phyloP scores from a whole-genome alignment of 2,329 filamentous ascomycete species.

The Metarhizium guizhouense region DNA sequence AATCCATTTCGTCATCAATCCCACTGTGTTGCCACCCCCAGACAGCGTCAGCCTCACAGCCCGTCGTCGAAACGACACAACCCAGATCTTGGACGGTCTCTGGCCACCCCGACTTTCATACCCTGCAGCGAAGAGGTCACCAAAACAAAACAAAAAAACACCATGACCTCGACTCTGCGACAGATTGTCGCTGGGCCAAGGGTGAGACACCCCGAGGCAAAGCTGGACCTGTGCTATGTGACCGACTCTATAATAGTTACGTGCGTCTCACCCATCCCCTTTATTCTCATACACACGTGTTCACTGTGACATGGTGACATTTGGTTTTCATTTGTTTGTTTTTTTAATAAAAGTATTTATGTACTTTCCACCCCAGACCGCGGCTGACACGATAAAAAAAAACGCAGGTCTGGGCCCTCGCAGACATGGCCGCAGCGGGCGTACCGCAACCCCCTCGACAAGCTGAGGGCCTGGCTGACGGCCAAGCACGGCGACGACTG shows the following conservation, averaged over 20 bases:
- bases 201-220: constrained; percentile 73
- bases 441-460: constrained; percentile 87
- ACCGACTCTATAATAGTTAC: constrained; percentile 66
- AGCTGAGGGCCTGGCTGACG: constrained; percentile 82
- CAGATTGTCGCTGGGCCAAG: constrained; percentile 88
- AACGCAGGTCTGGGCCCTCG: constrained; percentile 71
- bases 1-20: background rate
- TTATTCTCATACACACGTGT: background rate
- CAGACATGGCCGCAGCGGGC: constrained; percentile 83
- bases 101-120: no score
- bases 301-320: no score
- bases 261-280: constrained; percentile 26
- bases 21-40: no score
- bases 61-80: background rate
- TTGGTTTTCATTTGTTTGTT: no score
- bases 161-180: constrained; percentile 69
- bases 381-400: background rate
- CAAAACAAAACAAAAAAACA: background rate
- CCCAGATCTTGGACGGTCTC: background rate
- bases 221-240: constrained; percentile 92
- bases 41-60: background rate
- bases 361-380: no score
- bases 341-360: no score
- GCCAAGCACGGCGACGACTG: constrained; percentile 73
- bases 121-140: no score